Evolutionary conservation across 805 yeast species (phyloP).

Genomic region (Candida palmyrensis): DNA sequence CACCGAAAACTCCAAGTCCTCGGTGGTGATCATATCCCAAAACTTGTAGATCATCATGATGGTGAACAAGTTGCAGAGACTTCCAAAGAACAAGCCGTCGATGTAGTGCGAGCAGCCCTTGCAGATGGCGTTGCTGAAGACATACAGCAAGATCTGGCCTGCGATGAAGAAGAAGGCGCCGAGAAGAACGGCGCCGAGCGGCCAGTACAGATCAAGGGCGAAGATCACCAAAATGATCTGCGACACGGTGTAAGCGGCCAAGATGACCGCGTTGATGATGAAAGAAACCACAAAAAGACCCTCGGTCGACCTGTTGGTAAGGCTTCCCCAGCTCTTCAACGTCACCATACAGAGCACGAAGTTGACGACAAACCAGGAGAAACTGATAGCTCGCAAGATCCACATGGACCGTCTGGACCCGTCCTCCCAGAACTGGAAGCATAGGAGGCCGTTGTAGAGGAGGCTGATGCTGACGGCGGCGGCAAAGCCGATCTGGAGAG

Average conservation of each 20-base stretch:
- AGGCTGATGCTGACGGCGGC: constrained; percentile 69
- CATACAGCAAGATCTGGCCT: constrained; percentile 78
- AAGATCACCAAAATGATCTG: constrained; percentile 65
- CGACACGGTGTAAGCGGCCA: constrained; percentile 57
- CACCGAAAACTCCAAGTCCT: constrained; percentile 89
- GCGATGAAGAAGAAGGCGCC: constrained; percentile 69
- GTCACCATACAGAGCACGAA: constrained; percentile 70
- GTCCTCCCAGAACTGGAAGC: constrained; percentile 93
- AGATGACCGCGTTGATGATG: constrained; percentile 62
- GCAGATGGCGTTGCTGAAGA: constrained; percentile 63
- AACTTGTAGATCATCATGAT: constrained; percentile 94
- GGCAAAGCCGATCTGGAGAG: constrained; percentile 70
- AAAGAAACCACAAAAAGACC: constrained; percentile 68
- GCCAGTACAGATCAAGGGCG: constrained; percentile 79
- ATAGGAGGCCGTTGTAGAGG: constrained; percentile 69
- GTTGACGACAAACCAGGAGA: constrained; percentile 55
- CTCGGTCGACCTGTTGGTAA: constrained; percentile 51
- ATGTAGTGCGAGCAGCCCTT: constrained; percentile 72
- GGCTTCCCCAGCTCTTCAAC: constrained; percentile 57
- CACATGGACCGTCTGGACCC: constrained; percentile 69
- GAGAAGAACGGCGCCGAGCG: constrained; percentile 74
- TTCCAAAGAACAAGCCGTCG: constrained; percentile 85
- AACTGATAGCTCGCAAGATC: constrained; percentile 47
- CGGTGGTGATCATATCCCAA: constrained; percentile 95
- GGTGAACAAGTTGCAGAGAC: constrained; percentile 73